These are phyloP conservation scores for Solanum infundibuliforme DNA, from an alignment of 257 asterid species.

Conservation along the genomic window DNA sequence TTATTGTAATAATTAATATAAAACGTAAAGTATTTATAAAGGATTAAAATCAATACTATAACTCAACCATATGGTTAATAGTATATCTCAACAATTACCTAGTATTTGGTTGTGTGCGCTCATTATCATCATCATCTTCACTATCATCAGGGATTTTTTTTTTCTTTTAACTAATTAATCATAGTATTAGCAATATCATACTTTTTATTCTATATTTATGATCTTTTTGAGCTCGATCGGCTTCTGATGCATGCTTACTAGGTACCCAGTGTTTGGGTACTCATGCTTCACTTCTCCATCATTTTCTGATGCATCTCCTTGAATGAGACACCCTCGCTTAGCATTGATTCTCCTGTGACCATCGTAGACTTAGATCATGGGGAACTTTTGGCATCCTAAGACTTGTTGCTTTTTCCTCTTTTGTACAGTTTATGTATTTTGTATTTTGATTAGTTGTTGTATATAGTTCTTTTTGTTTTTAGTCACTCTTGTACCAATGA, in stretches of 20 bases:
- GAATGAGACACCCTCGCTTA: neutral
- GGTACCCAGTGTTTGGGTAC: neutral
- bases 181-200: neutral
- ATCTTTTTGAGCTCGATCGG: neutral
- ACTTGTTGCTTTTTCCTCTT: neutral
- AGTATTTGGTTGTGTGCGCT: no score
- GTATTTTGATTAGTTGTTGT: neutral
- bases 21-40: neutral
- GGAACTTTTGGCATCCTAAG: neutral
- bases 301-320: neutral
- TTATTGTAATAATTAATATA: no score
- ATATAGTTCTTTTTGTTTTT: no score
- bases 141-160: no score
- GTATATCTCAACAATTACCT: neutral
- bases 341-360: neutral
- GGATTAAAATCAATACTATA: neutral
- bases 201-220: no score
- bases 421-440: neutral
- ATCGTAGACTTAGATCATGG: neutral
- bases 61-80: neutral
- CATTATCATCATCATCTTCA: no score
- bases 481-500: neutral
- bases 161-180: neutral
- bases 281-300: neutral
- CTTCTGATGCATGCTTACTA: no score